Base-by-base conservation (phyloP, 352 stramenopile genomes). In the Saprolegnia diclina region DNA sequence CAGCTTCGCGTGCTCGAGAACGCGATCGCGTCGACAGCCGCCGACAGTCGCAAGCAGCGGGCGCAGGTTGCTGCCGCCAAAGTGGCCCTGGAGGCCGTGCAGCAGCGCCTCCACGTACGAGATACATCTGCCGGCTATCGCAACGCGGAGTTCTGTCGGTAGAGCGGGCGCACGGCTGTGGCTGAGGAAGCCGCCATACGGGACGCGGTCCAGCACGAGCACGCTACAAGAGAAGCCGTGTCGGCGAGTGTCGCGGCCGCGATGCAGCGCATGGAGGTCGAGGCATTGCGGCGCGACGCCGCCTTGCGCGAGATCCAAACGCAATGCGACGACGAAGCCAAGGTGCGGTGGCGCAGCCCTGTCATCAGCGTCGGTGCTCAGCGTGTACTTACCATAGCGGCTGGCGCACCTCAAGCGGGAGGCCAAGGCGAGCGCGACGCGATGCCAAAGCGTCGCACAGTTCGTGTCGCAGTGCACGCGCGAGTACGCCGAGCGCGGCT, bases 21-120 rank as follows among this genome's bases (percentile, higher is more conserved):
- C 38, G 48, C 63, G 16, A 69, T 69, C 22, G 63, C 63, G 13
- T 14, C 46, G 9, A 32, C 63, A n/a, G 13, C n/a, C 2, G 42
- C 16, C 35, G 63, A 69, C 19, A n/a, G 19, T 19, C 19, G 16
- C 7, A n/a, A 53, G 24, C 45, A 48, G 19, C 53, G 50, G 6
- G 35, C 14, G 45, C n/a, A 37, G n/a, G 19, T 69, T 1, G 18
- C 5, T 4, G 16, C 24, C 11, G 32, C 63, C 32, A 52, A 69
- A 52, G 42, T 45, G 22, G 10, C 5, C 45, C 76, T 77, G 26
- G 94, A 98, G 46, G 81, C 85, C 24, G 96, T 98, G 57, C 87
- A 98, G 75, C 88, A 96, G 64, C 98, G 95, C 71, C 81, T 98
- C 42, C 42, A 35, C 29, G 29, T 35, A 35, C 29, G 2, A n/a